Evolutionary conservation across 202 grass and related monocot genomes (phyloP).

Genomic region (Schoenoplectus triqueter): DNA sequence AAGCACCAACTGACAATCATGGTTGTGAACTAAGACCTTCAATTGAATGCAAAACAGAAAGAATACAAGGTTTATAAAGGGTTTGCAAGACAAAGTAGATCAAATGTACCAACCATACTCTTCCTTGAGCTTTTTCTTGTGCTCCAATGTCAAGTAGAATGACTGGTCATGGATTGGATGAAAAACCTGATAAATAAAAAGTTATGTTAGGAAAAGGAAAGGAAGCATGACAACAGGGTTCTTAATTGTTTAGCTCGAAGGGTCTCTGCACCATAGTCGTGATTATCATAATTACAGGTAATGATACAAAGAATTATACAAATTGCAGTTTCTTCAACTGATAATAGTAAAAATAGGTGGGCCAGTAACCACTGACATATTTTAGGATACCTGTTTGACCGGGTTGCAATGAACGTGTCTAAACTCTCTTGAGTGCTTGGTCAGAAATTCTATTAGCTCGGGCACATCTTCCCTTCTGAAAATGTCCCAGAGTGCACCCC

Average conservation of each 20-base stretch:
- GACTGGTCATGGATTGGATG: conserved; percentile 44
- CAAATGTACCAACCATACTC: conserved; percentile 60
- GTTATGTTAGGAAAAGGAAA: neutral
- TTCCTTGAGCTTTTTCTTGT: conserved; percentile 83
- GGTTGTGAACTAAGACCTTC: neutral
- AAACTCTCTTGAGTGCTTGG: conserved; percentile 62
- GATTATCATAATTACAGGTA: conserved; percentile 16
- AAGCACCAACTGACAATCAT: conserved; percentile 13
- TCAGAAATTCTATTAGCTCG: conserved; percentile 68
- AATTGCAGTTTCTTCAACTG: neutral
- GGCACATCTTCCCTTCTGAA: conserved; percentile 75
- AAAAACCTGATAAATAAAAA: conserved; percentile 40
- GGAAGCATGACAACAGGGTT: neutral
- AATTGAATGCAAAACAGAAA: neutral
- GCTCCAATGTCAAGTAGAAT: conserved; percentile 47
- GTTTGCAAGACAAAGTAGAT: neutral
- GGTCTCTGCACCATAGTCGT: neutral
- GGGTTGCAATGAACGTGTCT: conserved; percentile 55
- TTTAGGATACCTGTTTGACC: conserved; percentile 56
- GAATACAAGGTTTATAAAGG: conserved; percentile 18
- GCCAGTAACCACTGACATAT: neutral
- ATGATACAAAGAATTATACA: neutral
- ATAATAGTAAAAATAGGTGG: neutral
- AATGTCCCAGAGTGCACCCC: conserved; percentile 83
- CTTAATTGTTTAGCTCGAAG: neutral